These are phyloP conservation scores for Schizophyllum commune DNA, from an alignment of 1,284 basidiomycete genomes.

Conservation along the genomic window DNA sequence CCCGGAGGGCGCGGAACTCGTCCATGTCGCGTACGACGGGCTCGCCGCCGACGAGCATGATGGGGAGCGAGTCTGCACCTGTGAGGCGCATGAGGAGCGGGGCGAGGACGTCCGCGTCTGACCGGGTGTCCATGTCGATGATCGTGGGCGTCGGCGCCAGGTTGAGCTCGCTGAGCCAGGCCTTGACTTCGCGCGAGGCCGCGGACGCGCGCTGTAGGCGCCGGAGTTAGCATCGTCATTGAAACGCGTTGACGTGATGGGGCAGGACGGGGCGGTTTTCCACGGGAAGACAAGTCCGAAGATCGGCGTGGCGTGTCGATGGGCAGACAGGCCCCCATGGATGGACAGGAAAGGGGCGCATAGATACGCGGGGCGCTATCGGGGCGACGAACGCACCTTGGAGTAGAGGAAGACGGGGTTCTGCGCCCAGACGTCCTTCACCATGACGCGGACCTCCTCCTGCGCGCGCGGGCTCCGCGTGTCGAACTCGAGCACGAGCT, in stretches of 20 bases:
- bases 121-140: slow-evolving; percentile 62
- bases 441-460: slow-evolving; percentile 48
- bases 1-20: slow-evolving; percentile 44
- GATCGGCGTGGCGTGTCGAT: slow-evolving; percentile 3
- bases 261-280: neutral
- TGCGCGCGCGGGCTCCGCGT: slow-evolving; percentile 48
- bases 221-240: neutral
- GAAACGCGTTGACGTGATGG: neutral
- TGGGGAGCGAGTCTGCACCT: slow-evolving; percentile 47
- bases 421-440: slow-evolving; percentile 58
- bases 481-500: slow-evolving; percentile 80
- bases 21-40: slow-evolving; percentile 43
- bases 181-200: slow-evolving; percentile 59
- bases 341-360: neutral
- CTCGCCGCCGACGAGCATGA: slow-evolving; percentile 65
- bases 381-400: slow-evolving; percentile 44
- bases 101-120: slow-evolving; percentile 46
- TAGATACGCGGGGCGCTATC: slow-evolving; percentile 4
- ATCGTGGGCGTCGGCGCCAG: slow-evolving; percentile 62
- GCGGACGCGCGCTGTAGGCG: slow-evolving; percentile 54
- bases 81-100: slow-evolving; percentile 44
- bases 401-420: slow-evolving; percentile 77
- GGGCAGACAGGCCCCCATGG: slow-evolving; percentile 1
- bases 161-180: slow-evolving; percentile 49
- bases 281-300: neutral